A percentile compares a stretch with the other conserved stretches of the same genome.
Conservation (phyloP, 495 filamentous ascomycete species). For the Articulospora tetracladia region DNA sequence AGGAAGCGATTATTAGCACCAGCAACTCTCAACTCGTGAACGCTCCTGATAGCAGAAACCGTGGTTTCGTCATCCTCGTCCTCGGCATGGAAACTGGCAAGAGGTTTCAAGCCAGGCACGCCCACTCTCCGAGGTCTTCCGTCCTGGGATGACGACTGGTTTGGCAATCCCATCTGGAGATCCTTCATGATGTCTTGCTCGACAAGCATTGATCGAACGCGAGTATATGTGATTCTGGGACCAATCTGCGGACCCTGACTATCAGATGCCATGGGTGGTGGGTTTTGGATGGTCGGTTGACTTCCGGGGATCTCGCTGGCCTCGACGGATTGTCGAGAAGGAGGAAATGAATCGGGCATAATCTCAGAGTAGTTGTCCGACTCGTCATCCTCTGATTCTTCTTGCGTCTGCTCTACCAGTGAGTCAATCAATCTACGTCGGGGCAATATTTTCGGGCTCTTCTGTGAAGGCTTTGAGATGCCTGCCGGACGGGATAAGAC, state of each 20-base stretch:
- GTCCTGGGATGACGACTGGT: slow-evolving; percentile 16
- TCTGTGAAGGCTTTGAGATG: slow-evolving; percentile 15
- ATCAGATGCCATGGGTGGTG: background rate
- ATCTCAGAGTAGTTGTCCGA: slow-evolving; percentile 1
- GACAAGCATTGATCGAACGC: slow-evolving; percentile 42
- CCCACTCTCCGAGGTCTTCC: slow-evolving; percentile 24
- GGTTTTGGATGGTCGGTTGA: slow-evolving; percentile 3
- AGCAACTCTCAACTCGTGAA: slow-evolving; percentile 85
- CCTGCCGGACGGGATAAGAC: slow-evolving; percentile 6
- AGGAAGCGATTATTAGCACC: slow-evolving; percentile 80
- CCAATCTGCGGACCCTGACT: slow-evolving; percentile 23
- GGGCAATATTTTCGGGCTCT: slow-evolving; percentile 14
- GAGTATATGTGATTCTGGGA: slow-evolving; percentile 45
- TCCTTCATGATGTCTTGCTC: slow-evolving; percentile 34
- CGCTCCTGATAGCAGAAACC: slow-evolving; percentile 65
- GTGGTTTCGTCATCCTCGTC: slow-evolving; percentile 51
- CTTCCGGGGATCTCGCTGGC: background rate
- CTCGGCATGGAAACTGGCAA: slow-evolving; percentile 26
- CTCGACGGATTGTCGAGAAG: background rate
- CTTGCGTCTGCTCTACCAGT: slow-evolving; percentile 39
- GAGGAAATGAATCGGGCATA: background rate
- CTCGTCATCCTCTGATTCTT: slow-evolving; percentile 9
- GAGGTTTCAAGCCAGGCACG: slow-evolving; percentile 26
- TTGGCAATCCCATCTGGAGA: slow-evolving; percentile 28
- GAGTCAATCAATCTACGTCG: slow-evolving; percentile 52